A percentile compares a stretch with the other conserved stretches of the same genome.
Conservation (phyloP, 2,329 filamentous ascomycete genomes). For the Orbilia quercus region DNA sequence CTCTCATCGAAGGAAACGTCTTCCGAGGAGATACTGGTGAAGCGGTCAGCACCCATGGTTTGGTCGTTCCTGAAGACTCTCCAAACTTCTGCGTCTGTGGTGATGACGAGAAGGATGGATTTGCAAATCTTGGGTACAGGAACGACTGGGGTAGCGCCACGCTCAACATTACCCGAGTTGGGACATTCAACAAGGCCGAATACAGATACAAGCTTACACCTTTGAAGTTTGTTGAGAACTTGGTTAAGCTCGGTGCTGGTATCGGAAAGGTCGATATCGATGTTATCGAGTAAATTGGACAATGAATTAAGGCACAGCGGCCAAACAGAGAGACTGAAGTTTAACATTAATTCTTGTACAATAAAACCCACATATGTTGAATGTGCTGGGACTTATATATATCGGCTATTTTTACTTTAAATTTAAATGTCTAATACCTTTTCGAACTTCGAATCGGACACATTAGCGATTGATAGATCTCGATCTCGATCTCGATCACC, state of each 20-base stretch:
- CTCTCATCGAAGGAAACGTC: conserved; percentile 67
- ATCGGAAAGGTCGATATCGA: conserved; percentile 64
- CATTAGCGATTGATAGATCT: too few relatives aligned
- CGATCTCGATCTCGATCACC: too few relatives aligned
- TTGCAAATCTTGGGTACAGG: conserved; percentile 68
- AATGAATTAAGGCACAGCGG: background rate
- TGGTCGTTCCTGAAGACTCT: conserved; percentile 69
- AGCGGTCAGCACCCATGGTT: conserved; percentile 68
- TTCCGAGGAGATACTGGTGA: conserved; percentile 66
- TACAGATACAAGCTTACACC: conserved; percentile 68
- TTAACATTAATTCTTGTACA: conserved; percentile 9
- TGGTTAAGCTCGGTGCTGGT: conserved; percentile 66
- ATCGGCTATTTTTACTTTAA: too few relatives aligned
- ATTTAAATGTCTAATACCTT: too few relatives aligned
- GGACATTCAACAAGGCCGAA: conserved; percentile 66
- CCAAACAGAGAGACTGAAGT: background rate
- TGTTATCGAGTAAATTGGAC: conserved; percentile 37
- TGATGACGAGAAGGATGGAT: conserved; percentile 69
- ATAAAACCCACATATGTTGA: background rate
- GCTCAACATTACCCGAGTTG: conserved; percentile 69
- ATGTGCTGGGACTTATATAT: background rate
- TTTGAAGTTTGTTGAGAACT: conserved; percentile 63
- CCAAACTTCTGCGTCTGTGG: conserved; percentile 69
- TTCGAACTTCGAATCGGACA: too few relatives aligned
- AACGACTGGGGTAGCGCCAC: conserved; percentile 67